Evolutionary conservation across 257 asterid species (phyloP).

Genomic region (Fraxinus americana): DNA sequence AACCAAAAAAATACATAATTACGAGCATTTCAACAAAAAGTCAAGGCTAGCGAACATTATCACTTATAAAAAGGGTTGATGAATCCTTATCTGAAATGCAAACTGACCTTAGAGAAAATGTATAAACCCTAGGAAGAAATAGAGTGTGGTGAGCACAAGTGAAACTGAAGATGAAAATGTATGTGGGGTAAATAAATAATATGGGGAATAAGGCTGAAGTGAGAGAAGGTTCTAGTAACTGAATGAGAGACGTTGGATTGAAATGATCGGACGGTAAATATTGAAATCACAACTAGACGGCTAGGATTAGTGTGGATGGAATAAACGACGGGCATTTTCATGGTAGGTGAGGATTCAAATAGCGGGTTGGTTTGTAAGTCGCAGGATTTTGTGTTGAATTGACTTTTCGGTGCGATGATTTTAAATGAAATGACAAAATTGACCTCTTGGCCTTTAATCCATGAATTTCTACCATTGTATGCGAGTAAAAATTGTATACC

Average conservation of each 20-base stretch:
- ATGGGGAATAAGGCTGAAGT: background rate
- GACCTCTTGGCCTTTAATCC: background rate
- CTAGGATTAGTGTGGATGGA: background rate
- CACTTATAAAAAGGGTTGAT: background rate
- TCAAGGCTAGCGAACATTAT: background rate
- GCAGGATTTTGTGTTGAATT: background rate
- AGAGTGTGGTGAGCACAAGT: background rate
- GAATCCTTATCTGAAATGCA: background rate
- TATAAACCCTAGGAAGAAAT: background rate
- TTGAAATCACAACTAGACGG: background rate
- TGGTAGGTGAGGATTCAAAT: background rate
- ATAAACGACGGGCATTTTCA: background rate
- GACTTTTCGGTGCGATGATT: background rate
- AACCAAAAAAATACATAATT: background rate
- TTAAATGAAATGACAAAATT: background rate
- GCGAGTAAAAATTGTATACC: too few relatives aligned
- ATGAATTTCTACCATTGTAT: background rate
- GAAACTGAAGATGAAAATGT: background rate
- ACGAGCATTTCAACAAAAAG: background rate
- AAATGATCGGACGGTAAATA: background rate
- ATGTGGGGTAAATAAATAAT: background rate
- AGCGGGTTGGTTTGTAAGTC: background rate
- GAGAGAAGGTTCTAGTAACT: background rate
- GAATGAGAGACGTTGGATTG: background rate
- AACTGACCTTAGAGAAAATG: background rate